These are phyloP conservation scores for Sideroxylon spinosum DNA, from an alignment of 179 eudicot species.

Conservation along the genomic window DNA sequence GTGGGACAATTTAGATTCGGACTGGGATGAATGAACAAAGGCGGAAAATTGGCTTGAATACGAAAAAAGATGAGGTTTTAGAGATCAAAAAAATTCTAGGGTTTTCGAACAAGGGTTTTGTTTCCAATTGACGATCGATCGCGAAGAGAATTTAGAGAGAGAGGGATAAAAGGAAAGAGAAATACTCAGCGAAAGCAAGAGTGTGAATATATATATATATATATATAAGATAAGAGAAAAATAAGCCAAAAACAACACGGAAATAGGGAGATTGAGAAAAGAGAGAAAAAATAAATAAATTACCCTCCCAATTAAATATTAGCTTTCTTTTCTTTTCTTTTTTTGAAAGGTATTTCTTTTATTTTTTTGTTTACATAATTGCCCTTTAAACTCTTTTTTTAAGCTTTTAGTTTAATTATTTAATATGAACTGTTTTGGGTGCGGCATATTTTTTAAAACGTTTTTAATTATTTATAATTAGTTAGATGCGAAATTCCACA, in stretches of 20 bases:
- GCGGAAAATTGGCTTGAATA: not conserved
- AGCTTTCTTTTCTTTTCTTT: not conserved
- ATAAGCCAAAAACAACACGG: not conserved
- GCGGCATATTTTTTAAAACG: too few species aligned
- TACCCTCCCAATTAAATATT: not conserved
- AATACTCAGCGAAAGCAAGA: not conserved
- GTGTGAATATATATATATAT: not conserved
- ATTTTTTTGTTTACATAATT: too few species aligned
- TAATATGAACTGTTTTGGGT: too few species aligned
- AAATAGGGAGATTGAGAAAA: not conserved
- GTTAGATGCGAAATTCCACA: too few species aligned
- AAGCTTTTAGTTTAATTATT: too few species aligned
- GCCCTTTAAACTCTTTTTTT: too few species aligned
- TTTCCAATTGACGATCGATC: conserved; percentile 13
- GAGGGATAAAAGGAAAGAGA: not conserved
- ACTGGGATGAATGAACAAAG: not conserved
- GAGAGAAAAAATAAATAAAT: not conserved
- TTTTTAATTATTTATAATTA: too few species aligned
- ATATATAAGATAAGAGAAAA: not conserved
- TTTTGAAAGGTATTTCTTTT: too few species aligned
- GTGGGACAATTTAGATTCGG: not conserved
- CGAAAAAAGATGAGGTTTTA: not conserved
- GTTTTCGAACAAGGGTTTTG: conserved; percentile 24
- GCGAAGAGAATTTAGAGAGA: not conserved
- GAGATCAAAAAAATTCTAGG: conserved; percentile 15